Evolutionary conservation across 2,329 filamentous ascomycete genomes (phyloP), one percentile per base, ranked within the genome.

Genomic region (Alternaria triticina): DNA sequence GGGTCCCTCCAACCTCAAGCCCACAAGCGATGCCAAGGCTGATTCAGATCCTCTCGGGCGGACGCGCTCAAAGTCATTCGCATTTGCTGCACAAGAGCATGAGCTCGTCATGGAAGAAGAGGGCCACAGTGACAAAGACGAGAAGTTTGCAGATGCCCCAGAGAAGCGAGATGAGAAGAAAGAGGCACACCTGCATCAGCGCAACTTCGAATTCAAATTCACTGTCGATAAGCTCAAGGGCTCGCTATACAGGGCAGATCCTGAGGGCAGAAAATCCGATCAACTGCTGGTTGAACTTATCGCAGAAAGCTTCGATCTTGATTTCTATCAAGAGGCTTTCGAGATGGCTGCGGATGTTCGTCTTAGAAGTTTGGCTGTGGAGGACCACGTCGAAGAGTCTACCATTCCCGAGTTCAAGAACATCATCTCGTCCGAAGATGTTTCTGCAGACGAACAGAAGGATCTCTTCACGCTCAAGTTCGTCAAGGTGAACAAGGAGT

Each of bases 171-270:
- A 77, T 43, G 69, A 75, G 28, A 72, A 75, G 25, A 60, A 73
- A 5, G 76, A 82, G 11, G 72, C 78, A 25, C 92, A 91, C 73
- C 84, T 96, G 50, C 92, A 96, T 72, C 94, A 97, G 73, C 91
- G 92, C 47, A 95, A 91, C 67, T 98, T 99, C 70, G 94, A 99
- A 77, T 93, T 99, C 82, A 96, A 94, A 70, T 99, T 99, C 79
- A 94, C 93, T 9, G 96, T 99, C 36, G 96, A 97, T 74, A 93
- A 91, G 64, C 86, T 99, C 49, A 94, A 96, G 80, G 96, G 96
- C 3, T 98, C 96, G 1, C 84, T 99, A 1, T 99, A 93, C 79
- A 89, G 90, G 67, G 93, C 94, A 59, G 94, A 97, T 72, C 88
- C 92, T 0, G 90, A 95, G 70, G 89, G 90, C 50, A 87, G 87